A percentile compares a stretch with the other conserved stretches of the same genome.
These are phyloP conservation scores for Penicillium sp. DNA, from an alignment of 2,329 filamentous ascomycete genomes.

Conservation along the genomic window DNA sequence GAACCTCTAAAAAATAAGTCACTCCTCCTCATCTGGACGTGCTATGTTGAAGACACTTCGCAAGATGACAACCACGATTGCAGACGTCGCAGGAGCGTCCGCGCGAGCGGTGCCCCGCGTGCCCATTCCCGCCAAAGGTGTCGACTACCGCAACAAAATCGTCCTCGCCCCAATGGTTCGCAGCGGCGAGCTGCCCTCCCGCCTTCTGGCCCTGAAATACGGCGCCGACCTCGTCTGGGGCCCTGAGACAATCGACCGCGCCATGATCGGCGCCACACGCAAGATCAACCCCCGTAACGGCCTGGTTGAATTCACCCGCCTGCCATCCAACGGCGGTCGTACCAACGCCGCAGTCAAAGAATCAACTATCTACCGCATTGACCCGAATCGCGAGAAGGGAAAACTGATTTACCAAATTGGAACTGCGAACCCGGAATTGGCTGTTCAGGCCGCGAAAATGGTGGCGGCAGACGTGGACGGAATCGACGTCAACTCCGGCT, in stretches of 20 bases:
- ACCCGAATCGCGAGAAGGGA: conserved; percentile 72
- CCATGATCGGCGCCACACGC: conserved; percentile 84
- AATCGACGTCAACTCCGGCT: conserved; percentile 98
- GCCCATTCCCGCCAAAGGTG: conserved; percentile 81
- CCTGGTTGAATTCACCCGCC: conserved; percentile 81
- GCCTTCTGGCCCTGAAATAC: conserved; percentile 86
- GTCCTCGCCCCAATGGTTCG: conserved; percentile 98
- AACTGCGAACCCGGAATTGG: conserved; percentile 77
- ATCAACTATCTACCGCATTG: conserved; percentile 80
- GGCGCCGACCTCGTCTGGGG: conserved; percentile 98
- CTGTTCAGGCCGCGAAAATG: conserved; percentile 79
- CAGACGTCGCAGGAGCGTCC: conserved; percentile 23
- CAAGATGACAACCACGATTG: conserved; percentile 56
- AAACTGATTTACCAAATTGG: conserved; percentile 90
- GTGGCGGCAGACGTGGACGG: conserved; percentile 86
- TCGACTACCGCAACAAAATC: conserved; percentile 90
- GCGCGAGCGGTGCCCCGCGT: conserved; percentile 60
- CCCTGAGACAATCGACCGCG: conserved; percentile 89
- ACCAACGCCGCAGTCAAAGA: conserved; percentile 46
- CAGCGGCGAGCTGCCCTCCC: conserved; percentile 90
- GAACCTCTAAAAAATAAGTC: conserved; percentile 10
- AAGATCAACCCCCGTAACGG: conserved; percentile 73
- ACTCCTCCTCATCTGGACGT: conserved; percentile 22
- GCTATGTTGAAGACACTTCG: conserved; percentile 47
- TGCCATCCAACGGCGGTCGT: conserved; percentile 67